Conservation (phyloP, 2,329 filamentous ascomycete genomes). For the Ilyonectria mors-panacis region DNA sequence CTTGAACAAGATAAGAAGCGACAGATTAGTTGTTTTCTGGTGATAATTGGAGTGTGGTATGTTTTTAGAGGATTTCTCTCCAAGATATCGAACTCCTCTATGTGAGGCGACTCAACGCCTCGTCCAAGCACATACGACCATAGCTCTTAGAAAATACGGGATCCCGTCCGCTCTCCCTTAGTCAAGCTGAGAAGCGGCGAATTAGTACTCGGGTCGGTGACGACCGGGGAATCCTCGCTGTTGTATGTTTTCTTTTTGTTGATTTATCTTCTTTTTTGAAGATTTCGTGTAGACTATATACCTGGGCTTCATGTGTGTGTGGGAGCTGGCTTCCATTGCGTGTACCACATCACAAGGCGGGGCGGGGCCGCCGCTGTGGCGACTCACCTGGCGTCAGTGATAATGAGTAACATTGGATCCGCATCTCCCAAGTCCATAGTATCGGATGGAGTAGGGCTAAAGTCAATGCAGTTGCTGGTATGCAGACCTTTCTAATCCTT, state of each 20-base stretch:
- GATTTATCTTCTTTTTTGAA: neutral
- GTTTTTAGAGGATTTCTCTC: neutral
- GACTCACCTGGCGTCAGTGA: too few species aligned
- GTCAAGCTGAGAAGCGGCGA: neutral
- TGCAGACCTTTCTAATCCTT: too few species aligned
- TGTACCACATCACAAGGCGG: too few species aligned
- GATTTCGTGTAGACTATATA: too few species aligned
- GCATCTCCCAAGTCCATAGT: too few species aligned
- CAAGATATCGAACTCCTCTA: neutral
- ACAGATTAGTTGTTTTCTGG: neutral
- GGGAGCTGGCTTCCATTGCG: too few species aligned
- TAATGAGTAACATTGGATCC: too few species aligned
- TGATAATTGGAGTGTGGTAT: neutral
- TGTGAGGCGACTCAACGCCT: neutral
- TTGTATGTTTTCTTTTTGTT: neutral
- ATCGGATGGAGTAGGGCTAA: too few species aligned
- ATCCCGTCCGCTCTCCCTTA: neutral
- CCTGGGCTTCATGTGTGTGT: too few species aligned
- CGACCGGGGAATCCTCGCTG: neutral
- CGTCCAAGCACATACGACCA: neutral
- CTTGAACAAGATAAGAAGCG: too few species aligned
- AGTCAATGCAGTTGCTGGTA: too few species aligned
- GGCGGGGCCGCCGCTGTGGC: too few species aligned
- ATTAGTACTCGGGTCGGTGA: neutral
- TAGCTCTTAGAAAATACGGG: slow-evolving; percentile 1